Evolutionary conservation across 148 eudicot genomes (phyloP), one percentile per base, ranked within the genome.

Genomic region (Rhododendron kiyosumense): DNA sequence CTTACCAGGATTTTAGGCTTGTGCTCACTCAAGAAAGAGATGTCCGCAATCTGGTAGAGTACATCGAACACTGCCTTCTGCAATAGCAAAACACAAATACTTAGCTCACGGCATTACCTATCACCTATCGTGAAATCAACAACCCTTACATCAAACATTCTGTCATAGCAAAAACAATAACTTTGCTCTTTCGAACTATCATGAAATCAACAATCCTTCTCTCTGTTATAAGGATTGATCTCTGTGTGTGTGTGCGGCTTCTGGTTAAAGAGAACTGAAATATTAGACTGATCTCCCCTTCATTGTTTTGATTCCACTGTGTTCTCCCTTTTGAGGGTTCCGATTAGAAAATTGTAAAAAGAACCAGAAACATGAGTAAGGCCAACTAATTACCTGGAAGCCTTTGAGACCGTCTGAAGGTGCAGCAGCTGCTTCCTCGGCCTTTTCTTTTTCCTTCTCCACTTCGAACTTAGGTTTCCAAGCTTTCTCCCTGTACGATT

Each of bases 381-480:
- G 51, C 22, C 26, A 41, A 86, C 14, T 6, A 45, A 84, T 88
- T 88, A 96, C 99, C 99, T 94, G 94, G 87, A 91, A 84, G 86
- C 94, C 94, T 52, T 95, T 88, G 63, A 95, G 90, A 82, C 88
- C 91, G 67, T 87, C 94, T 81, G 94, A 83, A 69, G 48, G 36
- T 26, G 67, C 83, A 3, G 90, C 84, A 82, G 93, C 91, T 82
- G 81, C 95, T 65, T 95, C 99, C 92, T 95, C 98, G n/a, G 90
- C 95, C 90, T 93, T 96, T 65, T 92, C 94, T 86, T 94, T 96
- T 89, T 93, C 99, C 65, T 96, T 94, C 88, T 96, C 99, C 13
- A 88, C 96, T 7, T 90, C 88, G 26, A 91, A 95, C 82, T 97
- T 97, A 0, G 96, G 95, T 90, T 94, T 97, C 99, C 99, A 97